A percentile compares a stretch with the other conserved stretches of the same genome.
phyloP scores from a whole-genome alignment of 768 basidiomycete genomes.

The Leccinum imitatum region DNA sequence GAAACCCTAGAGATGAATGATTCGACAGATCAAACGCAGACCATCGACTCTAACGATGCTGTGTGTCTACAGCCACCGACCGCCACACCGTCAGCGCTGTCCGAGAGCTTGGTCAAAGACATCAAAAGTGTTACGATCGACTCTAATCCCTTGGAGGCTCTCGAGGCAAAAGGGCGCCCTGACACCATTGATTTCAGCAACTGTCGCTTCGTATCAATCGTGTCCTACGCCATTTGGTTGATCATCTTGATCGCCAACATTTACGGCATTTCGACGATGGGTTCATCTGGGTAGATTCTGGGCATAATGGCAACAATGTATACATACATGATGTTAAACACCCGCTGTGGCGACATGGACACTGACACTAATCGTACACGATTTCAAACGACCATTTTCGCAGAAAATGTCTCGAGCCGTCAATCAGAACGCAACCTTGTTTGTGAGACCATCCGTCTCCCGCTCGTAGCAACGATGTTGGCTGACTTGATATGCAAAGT shows the following conservation, averaged over 20 bases:
- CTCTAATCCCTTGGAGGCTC: slow-evolving; percentile 2
- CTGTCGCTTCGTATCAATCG: slow-evolving; percentile 33
- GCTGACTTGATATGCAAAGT: slow-evolving; percentile 63
- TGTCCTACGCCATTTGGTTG: slow-evolving; percentile 48
- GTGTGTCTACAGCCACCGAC: not conserved
- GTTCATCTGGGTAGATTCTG: slow-evolving; percentile 9
- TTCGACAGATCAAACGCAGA: not conserved
- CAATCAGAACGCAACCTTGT: slow-evolving; percentile 47
- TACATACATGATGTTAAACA: not conserved
- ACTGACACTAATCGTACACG: slow-evolving; percentile 12
- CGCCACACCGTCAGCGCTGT: not conserved
- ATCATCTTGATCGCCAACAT: slow-evolving; percentile 50
- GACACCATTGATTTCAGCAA: slow-evolving; percentile 43
- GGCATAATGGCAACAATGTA: not conserved
- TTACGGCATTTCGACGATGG: slow-evolving; percentile 52
- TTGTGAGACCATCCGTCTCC: slow-evolving; percentile 56
- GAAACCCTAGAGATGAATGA: not conserved
- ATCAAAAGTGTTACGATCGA: not conserved
- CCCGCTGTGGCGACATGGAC: not conserved
- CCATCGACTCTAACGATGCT: slow-evolving; percentile 13
- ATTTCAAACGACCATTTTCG: not conserved
- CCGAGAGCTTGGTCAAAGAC: not conserved
- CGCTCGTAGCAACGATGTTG: slow-evolving; percentile 65
- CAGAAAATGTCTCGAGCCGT: not conserved
- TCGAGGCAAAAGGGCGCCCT: not conserved